A percentile compares a stretch with the other conserved stretches of the same genome.
Evolutionary conservation across 2,329 filamentous ascomycete species (phyloP).

Genomic region (Colletotrichum shisoi): DNA sequence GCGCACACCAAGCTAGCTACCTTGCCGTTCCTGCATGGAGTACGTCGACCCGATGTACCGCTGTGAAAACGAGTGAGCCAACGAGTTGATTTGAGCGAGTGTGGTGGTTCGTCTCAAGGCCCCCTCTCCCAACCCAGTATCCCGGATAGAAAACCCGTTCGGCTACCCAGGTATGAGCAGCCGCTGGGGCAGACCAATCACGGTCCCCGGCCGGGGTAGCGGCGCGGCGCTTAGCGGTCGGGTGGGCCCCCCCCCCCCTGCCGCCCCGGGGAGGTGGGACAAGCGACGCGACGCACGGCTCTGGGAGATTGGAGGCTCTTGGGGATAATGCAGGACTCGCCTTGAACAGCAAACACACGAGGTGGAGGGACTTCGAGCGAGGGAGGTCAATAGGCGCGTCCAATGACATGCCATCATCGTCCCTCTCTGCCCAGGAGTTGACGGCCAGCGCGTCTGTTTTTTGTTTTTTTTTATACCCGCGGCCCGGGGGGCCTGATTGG

Average conservation of each 20-base stretch:
- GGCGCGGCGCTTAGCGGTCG: slow-evolving; percentile 28
- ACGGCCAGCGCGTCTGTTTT: slow-evolving; percentile 27
- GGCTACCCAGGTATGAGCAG: slow-evolving; percentile 37
- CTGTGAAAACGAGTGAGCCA: background rate
- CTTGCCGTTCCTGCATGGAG: slow-evolving; percentile 1
- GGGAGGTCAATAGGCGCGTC: slow-evolving; percentile 18
- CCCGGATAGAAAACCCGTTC: background rate
- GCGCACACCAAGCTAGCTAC: slow-evolving; percentile 7
- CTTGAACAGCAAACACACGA: background rate
- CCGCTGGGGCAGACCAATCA: slow-evolving; percentile 37
- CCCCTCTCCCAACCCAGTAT: background rate
- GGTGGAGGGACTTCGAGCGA: background rate
- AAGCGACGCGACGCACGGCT: slow-evolving; percentile 32
- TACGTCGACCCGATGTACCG: background rate
- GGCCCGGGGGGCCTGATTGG: slow-evolving; percentile 29
- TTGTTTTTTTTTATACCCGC: too few species aligned
- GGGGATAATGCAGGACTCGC: background rate
- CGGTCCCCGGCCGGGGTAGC: slow-evolving; percentile 13
- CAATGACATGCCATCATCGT: slow-evolving; percentile 13
- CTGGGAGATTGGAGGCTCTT: slow-evolving; percentile 16
- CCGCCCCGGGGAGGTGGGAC: slow-evolving; percentile 12
- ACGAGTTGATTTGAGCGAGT: background rate
- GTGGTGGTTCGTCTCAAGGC: slow-evolving; percentile 7
- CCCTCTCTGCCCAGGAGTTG: background rate
- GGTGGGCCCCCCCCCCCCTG: slow-evolving; percentile 21